Evolutionary conservation across 2,329 filamentous ascomycete species (phyloP), one percentile per base, ranked within the genome.

Genomic region (Colletotrichum camelliae): DNA sequence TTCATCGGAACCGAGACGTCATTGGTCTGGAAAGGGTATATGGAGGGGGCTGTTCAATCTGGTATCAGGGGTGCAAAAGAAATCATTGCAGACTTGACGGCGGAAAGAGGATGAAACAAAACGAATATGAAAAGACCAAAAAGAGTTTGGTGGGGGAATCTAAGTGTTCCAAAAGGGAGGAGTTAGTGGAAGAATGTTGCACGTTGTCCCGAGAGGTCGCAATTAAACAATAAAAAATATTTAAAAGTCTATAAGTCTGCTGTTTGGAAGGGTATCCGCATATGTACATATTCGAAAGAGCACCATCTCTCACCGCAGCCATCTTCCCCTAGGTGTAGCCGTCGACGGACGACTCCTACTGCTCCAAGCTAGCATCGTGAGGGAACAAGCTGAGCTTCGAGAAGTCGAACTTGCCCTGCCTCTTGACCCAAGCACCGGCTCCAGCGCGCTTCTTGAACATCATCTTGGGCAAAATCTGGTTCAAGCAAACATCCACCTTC

Each of bases 401-500:
- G 21, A 76, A 68, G n/a, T 39, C 29, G 5, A 33, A 48, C 2
- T 64, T 31, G 4, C 18, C 62, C 24, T 67, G 37, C 33, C 65
- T 74, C 64, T 65, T 75, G 13, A 72, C 55, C 72, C 72, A 75
- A 2, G 68, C 62, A 35, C 43, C 27, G 18, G 7, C 8, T 4
- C 62, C 70, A 3, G 33, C 43, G 21, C 74, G 74, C 43, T 67
- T 65, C 65, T 66, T 76, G 58, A 76, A 76, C 64, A 76, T 39
- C 70, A 76, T 48, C 70, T 39, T 62, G 6, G 74, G 74, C 8
- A 33, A 10, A 8, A n/a, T 18, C 58, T 55, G 21, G 65, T 76
- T 69, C 7, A 73, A 21, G 58, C 74, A 76, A 18, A 76, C 74
- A 1, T 74, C 58, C 3, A 74, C 37, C 70, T 76, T 76, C 74